A percentile compares a stretch with the other conserved stretches of the same genome.
These are phyloP conservation scores for Vitis amurensis DNA, from an alignment of 164 flowering plant species.

Conservation along the genomic window DNA sequence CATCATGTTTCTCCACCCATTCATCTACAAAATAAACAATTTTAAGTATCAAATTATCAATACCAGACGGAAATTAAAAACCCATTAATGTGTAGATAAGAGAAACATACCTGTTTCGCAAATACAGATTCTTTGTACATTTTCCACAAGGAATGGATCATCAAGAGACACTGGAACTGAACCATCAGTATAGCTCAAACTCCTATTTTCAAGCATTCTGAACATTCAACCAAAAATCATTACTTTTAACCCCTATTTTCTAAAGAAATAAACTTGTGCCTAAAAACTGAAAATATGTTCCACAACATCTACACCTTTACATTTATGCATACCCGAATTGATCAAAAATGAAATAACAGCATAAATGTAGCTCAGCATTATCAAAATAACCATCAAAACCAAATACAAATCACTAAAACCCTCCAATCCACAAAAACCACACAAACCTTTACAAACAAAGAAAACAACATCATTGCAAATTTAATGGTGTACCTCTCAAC, in stretches of 20 bases:
- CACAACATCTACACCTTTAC: too few relatives aligned
- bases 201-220: slow-evolving; percentile 95
- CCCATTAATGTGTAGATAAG: background rate
- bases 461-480: too few relatives aligned
- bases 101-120: slow-evolving; percentile 73
- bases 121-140: slow-evolving; percentile 73
- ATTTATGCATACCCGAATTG: too few relatives aligned
- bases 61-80: background rate
- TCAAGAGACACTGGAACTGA: slow-evolving; percentile 76
- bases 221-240: slow-evolving; percentile 7
- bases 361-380: too few relatives aligned
- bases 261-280: too few relatives aligned
- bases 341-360: too few relatives aligned
- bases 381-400: too few relatives aligned
- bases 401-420: too few relatives aligned
- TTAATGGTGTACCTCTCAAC: slow-evolving; percentile 67
- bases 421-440: too few relatives aligned
- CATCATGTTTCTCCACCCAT: slow-evolving; percentile 64
- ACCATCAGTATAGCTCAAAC: slow-evolving; percentile 82
- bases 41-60: slow-evolving; percentile 7
- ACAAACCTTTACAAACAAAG: too few relatives aligned
- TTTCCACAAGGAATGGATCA: slow-evolving; percentile 66
- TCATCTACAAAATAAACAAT: slow-evolving; percentile 56
- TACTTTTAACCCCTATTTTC: too few relatives aligned
- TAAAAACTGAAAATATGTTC: too few relatives aligned